Evolutionary conservation across 2,329 filamentous ascomycete species (phyloP), one percentile per base, ranked within the genome.

Genomic region (Mariannaea elegans): DNA sequence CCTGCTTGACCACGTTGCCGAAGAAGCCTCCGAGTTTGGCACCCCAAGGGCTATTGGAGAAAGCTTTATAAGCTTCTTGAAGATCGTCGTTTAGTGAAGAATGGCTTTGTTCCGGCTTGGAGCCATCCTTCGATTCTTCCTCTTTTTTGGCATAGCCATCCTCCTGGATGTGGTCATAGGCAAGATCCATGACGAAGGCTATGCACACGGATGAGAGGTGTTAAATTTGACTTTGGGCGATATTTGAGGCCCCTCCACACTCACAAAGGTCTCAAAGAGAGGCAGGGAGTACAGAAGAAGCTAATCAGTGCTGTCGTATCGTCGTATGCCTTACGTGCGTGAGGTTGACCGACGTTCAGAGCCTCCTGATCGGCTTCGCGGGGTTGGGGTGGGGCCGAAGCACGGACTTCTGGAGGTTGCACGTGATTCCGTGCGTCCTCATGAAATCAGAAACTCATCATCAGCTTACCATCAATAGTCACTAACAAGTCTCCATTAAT

Each of bases 161-260:
- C 80, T 97, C 93, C 75, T 93, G 89, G 71, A 98, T 97, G 77
- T 97, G 93, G 74, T 99, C 95, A 84, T 98, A 99, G 42, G 94
- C 94, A 73, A 96, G 84, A 86, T 99, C 95, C 95, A 99, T 98
- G 65, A 65, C 52, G 62, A 44, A 47, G 34, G 46, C 31, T 48
- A 50, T 45, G 23, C 8, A n/a, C 10, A 10, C 13, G 8, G 31
- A 39, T 3, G 16, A 34, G 39, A 29, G 21, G 32, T 24, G 29
- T 34, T 14, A 19, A 21, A 47, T 31, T 47, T 19, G 9, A 7
- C 36, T 16, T 8, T 18, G 12, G 24, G 12, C 18, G 44, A 36
- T 42, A n/a, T 27, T 44, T 32, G 24, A 38, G 38, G 39, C 34
- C 45, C 49, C 24, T 36, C 56, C 36, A 38, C 44, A 29, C 18